phyloP scores from a whole-genome alignment of 306 rosid genomes.

The Mimosa bimucronata region DNA sequence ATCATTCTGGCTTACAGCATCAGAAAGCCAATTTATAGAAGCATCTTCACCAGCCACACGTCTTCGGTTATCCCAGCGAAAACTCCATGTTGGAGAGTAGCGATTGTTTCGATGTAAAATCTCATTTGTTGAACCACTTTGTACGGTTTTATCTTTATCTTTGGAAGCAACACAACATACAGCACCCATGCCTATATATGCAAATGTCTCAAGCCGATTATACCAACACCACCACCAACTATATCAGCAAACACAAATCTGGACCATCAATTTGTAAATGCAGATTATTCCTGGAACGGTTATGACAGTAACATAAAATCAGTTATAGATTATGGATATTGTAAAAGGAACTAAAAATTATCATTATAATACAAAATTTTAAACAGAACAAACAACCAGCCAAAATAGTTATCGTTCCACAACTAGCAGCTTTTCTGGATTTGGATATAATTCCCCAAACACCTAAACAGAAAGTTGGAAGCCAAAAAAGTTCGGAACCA shows the following conservation, averaged over 20 bases:
- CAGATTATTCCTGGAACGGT: slow-evolving; percentile 29
- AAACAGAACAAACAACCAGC: background rate
- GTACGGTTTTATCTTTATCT: slow-evolving; percentile 47
- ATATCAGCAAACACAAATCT: slow-evolving; percentile 7
- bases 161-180: slow-evolving; percentile 52
- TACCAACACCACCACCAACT: slow-evolving; percentile 7
- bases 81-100: slow-evolving; percentile 53
- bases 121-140: slow-evolving; percentile 42
- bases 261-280: slow-evolving; percentile 22
- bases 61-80: slow-evolving; percentile 54
- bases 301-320: slow-evolving; percentile 26
- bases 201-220: slow-evolving; percentile 31
- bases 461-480: background rate
- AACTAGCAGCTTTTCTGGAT: background rate
- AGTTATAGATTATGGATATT: slow-evolving; percentile 28
- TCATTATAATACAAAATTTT: background rate
- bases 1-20: slow-evolving; percentile 37
- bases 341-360: slow-evolving; percentile 5
- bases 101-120: slow-evolving; percentile 39
- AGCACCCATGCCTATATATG: slow-evolving; percentile 49
- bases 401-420: slow-evolving; percentile 7
- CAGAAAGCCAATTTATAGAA: slow-evolving; percentile 49
- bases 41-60: slow-evolving; percentile 58
- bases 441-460: slow-evolving; percentile 19
- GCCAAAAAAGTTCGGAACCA: background rate